Evolutionary conservation across 805 yeast species (phyloP).

Genomic region (Ogataea ganodermae): DNA sequence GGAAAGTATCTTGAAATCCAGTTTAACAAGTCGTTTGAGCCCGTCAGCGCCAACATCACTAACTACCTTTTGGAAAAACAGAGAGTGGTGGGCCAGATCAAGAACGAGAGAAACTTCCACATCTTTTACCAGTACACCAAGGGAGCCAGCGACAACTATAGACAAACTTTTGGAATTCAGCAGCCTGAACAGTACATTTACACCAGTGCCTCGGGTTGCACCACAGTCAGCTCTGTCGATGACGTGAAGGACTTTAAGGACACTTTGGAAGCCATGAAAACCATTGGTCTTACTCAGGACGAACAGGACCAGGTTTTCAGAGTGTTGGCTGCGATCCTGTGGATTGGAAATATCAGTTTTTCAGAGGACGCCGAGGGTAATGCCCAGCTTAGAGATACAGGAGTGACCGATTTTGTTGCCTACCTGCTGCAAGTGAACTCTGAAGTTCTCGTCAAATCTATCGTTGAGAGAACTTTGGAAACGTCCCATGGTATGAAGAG

Average conservation of each 20-base stretch:
- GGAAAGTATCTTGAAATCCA: slow-evolving; percentile 92
- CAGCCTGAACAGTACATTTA: slow-evolving; percentile 90
- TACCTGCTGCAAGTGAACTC: slow-evolving; percentile 83
- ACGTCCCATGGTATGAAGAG: slow-evolving; percentile 87
- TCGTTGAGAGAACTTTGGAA: slow-evolving; percentile 82
- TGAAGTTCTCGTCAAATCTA: slow-evolving; percentile 60
- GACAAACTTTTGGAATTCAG: slow-evolving; percentile 86
- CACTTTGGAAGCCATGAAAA: slow-evolving; percentile 81
- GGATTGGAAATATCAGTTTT: slow-evolving; percentile 94
- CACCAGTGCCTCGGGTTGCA: slow-evolving; percentile 85
- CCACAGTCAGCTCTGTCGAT: slow-evolving; percentile 82
- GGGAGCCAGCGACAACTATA: slow-evolving; percentile 81
- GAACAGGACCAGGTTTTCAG: slow-evolving; percentile 93
- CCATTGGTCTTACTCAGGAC: slow-evolving; percentile 76
- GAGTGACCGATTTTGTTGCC: slow-evolving; percentile 94
- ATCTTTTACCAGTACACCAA: slow-evolving; percentile 95
- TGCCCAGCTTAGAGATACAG: slow-evolving; percentile 76
- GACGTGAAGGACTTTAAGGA: slow-evolving; percentile 78
- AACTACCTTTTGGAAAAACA: slow-evolving; percentile 93
- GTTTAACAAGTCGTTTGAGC: slow-evolving; percentile 80
- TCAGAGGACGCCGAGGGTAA: slow-evolving; percentile 85
- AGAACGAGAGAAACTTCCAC: slow-evolving; percentile 93
- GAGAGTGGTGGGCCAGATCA: slow-evolving; percentile 93
- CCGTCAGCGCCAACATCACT: slow-evolving; percentile 93
- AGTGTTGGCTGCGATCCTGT: slow-evolving; percentile 77